Conservation (phyloP, 768 basidiomycete species). For the Lentinula aciculospora region DNA sequence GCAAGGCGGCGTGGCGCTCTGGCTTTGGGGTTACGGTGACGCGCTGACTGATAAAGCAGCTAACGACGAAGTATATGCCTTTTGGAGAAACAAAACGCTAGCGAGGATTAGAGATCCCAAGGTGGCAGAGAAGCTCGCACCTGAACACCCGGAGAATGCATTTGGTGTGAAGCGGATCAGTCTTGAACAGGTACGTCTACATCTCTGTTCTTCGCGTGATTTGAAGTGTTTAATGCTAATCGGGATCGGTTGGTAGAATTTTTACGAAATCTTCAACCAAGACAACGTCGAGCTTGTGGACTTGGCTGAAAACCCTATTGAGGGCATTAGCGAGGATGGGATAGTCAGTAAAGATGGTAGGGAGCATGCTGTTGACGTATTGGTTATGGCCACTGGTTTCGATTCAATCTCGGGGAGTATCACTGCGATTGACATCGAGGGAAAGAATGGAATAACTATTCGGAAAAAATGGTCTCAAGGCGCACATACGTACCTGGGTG, state of each 20-base stretch:
- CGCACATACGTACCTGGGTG: slow-evolving; percentile 12
- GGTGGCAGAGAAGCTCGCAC: slow-evolving; percentile 10
- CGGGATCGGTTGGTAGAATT: background rate
- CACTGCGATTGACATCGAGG: slow-evolving; percentile 13
- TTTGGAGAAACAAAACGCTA: slow-evolving; percentile 12
- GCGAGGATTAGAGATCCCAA: slow-evolving; percentile 9
- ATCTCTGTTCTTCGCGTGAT: slow-evolving; percentile 1
- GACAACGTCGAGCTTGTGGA: slow-evolving; percentile 6
- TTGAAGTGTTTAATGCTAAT: background rate
- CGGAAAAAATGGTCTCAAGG: slow-evolving; percentile 12
- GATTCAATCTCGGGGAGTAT: slow-evolving; percentile 15
- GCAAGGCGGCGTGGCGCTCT: slow-evolving; percentile 4
- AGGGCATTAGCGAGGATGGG: background rate
- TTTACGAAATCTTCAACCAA: slow-evolving; percentile 8
- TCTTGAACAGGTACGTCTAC: slow-evolving; percentile 6
- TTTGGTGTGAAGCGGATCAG: slow-evolving; percentile 10
- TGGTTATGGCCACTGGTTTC: slow-evolving; percentile 8
- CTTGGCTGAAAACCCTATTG: slow-evolving; percentile 1
- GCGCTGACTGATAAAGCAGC: background rate
- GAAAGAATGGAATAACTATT: slow-evolving; percentile 12
- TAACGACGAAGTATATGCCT: slow-evolving; percentile 8
- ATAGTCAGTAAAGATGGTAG: background rate
- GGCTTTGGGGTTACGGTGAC: slow-evolving; percentile 1
- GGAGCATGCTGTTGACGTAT: slow-evolving; percentile 6
- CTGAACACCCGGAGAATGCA: slow-evolving; percentile 7